These are phyloP conservation scores for Vanilla planifolia DNA, from an alignment of 106 monocot species.

Conservation along the genomic window DNA sequence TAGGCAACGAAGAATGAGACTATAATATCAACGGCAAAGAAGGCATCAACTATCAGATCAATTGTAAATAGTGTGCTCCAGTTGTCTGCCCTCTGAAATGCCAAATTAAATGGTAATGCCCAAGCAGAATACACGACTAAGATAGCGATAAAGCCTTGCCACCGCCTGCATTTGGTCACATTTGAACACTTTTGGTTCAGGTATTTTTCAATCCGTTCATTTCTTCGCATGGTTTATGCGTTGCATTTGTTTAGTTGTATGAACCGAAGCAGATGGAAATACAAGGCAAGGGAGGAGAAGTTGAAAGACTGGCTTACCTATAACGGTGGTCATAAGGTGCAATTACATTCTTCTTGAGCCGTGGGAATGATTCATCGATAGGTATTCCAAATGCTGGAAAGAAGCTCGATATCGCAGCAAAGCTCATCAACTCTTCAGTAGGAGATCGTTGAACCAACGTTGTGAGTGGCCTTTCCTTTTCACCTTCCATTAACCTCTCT, in stretches of 20 bases:
- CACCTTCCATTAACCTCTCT: not conserved
- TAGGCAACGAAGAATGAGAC: conserved; percentile 47
- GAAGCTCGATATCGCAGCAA: not conserved
- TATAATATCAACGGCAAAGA: conserved; percentile 42
- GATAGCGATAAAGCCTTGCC: conserved; percentile 36
- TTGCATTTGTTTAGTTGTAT: no score
- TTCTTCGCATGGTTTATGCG: no score
- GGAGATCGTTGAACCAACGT: not conserved
- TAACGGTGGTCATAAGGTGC: conserved; percentile 11
- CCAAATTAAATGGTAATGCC: conserved; percentile 43
- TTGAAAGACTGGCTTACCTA: conserved; percentile 2
- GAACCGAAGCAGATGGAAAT: no score
- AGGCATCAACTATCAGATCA: conserved; percentile 33
- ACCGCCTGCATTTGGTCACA: conserved; percentile 17
- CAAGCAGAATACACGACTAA: conserved; percentile 48
- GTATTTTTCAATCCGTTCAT: no score
- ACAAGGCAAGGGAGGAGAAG: no score
- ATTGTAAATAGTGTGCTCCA: conserved; percentile 8
- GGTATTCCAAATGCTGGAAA: conserved; percentile 6
- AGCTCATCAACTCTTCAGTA: not conserved
- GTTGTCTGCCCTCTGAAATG: conserved; percentile 15
- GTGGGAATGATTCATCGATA: not conserved
- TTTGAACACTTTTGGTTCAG: no score
- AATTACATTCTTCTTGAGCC: conserved; percentile 2
- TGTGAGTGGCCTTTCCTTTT: not conserved